Evolutionary conservation across 805 yeast genomes (phyloP).

Genomic region (Lachancea thermotolerans): DNA sequence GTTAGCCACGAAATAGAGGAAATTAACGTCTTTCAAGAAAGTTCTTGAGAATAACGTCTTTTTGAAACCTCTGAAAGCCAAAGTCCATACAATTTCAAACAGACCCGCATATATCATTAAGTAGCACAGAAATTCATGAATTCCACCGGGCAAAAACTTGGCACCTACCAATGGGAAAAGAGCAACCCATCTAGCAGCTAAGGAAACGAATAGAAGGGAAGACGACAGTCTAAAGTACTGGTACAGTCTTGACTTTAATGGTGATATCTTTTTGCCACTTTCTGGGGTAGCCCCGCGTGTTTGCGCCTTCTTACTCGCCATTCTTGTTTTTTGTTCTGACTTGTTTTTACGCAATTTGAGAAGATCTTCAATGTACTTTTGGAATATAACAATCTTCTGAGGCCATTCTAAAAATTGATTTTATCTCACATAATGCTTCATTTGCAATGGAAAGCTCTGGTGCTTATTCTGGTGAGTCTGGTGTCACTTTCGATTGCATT

Average conservation of each 20-base stretch:
- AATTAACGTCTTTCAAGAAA: constrained; percentile 23
- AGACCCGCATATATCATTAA: constrained; percentile 18
- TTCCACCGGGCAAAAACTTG: constrained; percentile 61
- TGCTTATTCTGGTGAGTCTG: constrained; percentile 15
- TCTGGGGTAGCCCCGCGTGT: constrained; percentile 12
- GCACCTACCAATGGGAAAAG: constrained; percentile 60
- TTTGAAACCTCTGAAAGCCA: constrained; percentile 19
- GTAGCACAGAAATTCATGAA: constrained; percentile 51
- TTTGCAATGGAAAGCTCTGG: constrained; percentile 2
- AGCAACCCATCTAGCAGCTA: constrained; percentile 41
- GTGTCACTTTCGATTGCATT: constrained; percentile 40
- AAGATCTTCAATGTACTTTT: no score
- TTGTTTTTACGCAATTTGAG: no score
- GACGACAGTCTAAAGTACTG: constrained; percentile 26
- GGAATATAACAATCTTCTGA: no score
- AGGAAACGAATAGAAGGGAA: constrained; percentile 20
- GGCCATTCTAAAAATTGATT: no score
- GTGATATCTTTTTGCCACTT: constrained; percentile 4
- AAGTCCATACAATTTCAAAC: constrained; percentile 22
- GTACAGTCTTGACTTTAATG: constrained; percentile 11
- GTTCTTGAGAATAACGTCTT: constrained; percentile 15
- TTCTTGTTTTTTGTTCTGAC: background rate
- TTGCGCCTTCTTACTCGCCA: background rate
- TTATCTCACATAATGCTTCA: background rate
- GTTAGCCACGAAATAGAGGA: constrained; percentile 23